phyloP scores from a whole-genome alignment of 2,329 filamentous ascomycete genomes.

The Verticillium longisporum region DNA sequence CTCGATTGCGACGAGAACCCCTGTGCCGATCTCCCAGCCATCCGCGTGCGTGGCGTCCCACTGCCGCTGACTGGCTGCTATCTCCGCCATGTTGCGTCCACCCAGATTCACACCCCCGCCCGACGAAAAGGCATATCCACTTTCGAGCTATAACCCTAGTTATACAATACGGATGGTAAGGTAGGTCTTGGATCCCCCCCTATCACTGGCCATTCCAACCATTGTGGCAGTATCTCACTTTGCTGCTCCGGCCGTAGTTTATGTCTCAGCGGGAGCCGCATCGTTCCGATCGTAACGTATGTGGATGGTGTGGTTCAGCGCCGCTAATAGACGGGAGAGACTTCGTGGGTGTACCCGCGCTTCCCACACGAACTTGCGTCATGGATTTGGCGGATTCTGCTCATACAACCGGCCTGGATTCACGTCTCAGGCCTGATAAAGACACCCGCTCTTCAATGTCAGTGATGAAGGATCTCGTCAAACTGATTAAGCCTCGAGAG shows the following conservation, averaged over 20 bases:
- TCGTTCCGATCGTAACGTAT: neutral
- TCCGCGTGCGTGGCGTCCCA: neutral
- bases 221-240: neutral
- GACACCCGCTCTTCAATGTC: too few species aligned
- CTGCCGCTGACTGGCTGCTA: neutral
- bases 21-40: slow-evolving; percentile 3
- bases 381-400: too few species aligned
- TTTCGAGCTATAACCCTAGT: neutral
- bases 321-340: neutral
- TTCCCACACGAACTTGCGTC: too few species aligned
- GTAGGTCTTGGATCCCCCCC: neutral
- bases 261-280: neutral
- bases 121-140: neutral
- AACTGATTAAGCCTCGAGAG: too few species aligned
- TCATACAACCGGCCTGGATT: too few species aligned
- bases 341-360: too few species aligned
- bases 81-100: neutral
- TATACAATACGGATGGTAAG: neutral
- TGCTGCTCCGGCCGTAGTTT: neutral
- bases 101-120: neutral
- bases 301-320: neutral
- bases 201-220: neutral
- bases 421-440: too few species aligned
- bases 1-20: neutral
- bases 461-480: too few species aligned